Base-by-base conservation (phyloP, 352 stramenopile species). In the Phytopythium litorale region DNA sequence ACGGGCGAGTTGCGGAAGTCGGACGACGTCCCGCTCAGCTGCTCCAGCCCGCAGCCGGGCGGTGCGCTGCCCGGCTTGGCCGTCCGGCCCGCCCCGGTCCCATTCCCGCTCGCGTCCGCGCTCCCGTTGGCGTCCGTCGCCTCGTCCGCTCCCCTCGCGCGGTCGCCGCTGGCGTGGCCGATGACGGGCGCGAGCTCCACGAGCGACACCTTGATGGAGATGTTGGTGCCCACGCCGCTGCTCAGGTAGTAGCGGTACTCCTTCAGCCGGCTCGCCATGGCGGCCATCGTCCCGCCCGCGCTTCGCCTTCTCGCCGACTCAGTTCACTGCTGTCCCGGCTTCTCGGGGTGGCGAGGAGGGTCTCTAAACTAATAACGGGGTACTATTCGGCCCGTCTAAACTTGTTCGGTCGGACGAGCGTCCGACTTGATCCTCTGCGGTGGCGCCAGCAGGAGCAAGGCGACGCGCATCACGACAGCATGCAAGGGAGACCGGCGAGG, bases 211-310 rank as follows among this genome's bases (percentile, higher is more conserved):
- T 92, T 92, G 71, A 96, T 71, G 51, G 78, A 84, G 65, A 96
- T 90, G 64, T 71, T 75, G 51, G 76, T 84, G 70, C 86, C 88
- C 62, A 94, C 82, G 65, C 84, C 81, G 63, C 84, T 94, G 71
- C 87, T 96, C 38, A 96, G 67, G 70, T 94, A 96, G 71, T 96
- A 96, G 58, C 84, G 84, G 64, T 96, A 94, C 75, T 96, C 87
- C 75, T 91, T 91, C 61, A 92, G 87, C 60, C 82, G 81, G 63
- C 66, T 79, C 66, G 70, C 49, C 77, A 92, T 92, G 51, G 58
- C 59, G 35, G 21, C 40, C 50, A 52, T 45, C 25, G n/a, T 21
- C 55, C 15, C 23, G 30, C 19, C 4, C 32, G 51, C 30, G 30
- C 13, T n/a, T 16, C n/a, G 32, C 33, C 30, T 23, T 46, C 40